A percentile compares a stretch with the other conserved stretches of the same genome.
phyloP scores from a whole-genome alignment of 2,329 filamentous ascomycete genomes.

The Chlorencoelia australis region DNA sequence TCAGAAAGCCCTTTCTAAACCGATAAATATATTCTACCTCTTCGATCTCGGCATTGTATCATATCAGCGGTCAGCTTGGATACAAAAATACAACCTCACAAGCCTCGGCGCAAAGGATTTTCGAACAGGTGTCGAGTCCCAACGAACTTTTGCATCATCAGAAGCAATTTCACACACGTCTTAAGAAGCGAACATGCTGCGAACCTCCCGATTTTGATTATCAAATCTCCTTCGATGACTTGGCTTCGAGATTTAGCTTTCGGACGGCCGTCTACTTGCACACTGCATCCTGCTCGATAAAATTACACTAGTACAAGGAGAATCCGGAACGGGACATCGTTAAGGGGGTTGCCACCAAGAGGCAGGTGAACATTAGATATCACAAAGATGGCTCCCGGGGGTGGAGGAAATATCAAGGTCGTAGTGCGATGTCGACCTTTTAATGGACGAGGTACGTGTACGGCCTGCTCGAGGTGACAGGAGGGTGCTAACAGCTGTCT shows the following conservation, averaged over 20 bases:
- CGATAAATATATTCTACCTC: too few relatives aligned
- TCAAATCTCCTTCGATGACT: constrained; percentile 8
- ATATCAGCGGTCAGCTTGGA: too few relatives aligned
- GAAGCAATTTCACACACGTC: too few relatives aligned
- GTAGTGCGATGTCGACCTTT: constrained; percentile 95
- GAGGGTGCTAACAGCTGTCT: constrained; percentile 8
- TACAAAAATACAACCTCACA: too few relatives aligned
- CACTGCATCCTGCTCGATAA: too few relatives aligned
- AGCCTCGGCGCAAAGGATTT: too few relatives aligned
- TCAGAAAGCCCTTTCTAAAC: too few relatives aligned
- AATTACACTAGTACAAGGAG: not conserved
- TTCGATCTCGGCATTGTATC: too few relatives aligned
- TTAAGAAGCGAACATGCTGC: too few relatives aligned
- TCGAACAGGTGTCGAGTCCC: too few relatives aligned
- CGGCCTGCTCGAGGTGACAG: not conserved
- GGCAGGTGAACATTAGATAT: constrained; percentile 12
- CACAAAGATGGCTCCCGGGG: constrained; percentile 26
- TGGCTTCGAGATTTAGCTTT: not conserved
- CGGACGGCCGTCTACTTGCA: not conserved
- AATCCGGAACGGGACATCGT: not conserved
- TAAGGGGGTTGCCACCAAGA: constrained; percentile 4
- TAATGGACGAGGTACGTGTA: constrained; percentile 72
- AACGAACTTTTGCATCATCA: too few relatives aligned
- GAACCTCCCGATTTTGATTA: too few relatives aligned
- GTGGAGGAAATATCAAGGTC: constrained; percentile 98